Base-by-base conservation (phyloP, 106 monocot species). In the Alisma plantagoaquatica region DNA sequence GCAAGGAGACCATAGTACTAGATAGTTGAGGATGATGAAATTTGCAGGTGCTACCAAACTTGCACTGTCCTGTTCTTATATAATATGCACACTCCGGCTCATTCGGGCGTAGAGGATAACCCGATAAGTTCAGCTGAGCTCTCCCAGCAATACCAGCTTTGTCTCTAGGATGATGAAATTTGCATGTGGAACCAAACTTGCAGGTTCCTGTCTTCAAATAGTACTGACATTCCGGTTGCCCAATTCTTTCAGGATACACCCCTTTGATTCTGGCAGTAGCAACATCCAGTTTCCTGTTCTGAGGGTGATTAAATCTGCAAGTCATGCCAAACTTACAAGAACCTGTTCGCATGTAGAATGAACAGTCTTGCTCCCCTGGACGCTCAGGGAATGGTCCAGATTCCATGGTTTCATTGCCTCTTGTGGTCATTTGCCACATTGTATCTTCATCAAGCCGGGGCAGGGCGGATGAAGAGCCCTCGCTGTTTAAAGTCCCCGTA, bases 121-220 rank as follows among this genome's bases (percentile, higher is more conserved):
- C 93, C 33, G 75, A 50, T 46, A 66, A 25, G 70, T 87, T 93
- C 51, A 93, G 61, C 42, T 77, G 79, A 69, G 64, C 80, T 61
- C 63, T 62, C 58, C 73, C 84, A 46, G 73, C 66, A 56, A 90
- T 79, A 65, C 79, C 87, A 54, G 75, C 83, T 70, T 72, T 83
- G 33, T 87, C 87, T 72, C 56, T 83, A 16, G 93, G 93, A 43
- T 93, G 96, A 66, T 98, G 76, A 76, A 98, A 98, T 68, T 98
- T 98, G 54, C 96, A 98, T 22, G 96, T 98, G 42, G 78, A 70
- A 31, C 96, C 96, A 71, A 98, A 98, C 72, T 98, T 98, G 69
- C 96, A 98, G 29, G 78, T 79, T 63, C 96, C 96, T 14, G 89
- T 98, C 76, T 77, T 98, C 46, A 98, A 53, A 65, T 85, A 98